Percentiles rank a stretch among this genome's conserved stretches.
phyloP scores from a whole-genome alignment of 345 rosid genomes.

The Syzygium jambos region DNA sequence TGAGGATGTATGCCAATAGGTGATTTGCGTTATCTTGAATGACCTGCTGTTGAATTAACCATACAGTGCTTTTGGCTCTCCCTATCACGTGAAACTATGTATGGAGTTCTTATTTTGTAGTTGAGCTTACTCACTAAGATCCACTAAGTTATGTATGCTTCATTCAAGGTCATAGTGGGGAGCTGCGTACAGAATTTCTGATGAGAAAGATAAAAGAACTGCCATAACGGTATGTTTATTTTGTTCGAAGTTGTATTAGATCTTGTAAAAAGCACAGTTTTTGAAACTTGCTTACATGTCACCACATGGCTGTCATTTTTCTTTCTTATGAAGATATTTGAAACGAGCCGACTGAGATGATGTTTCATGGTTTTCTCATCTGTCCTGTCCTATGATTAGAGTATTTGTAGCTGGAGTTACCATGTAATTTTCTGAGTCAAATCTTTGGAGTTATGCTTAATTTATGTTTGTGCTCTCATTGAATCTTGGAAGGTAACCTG shows the following conservation, averaged over 20 bases:
- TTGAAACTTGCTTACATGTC: background rate
- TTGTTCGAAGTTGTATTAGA: background rate
- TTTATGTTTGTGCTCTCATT: background rate
- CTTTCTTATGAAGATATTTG: background rate
- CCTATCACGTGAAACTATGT: background rate
- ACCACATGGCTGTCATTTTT: background rate
- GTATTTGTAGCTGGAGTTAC: background rate
- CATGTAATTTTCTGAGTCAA: background rate
- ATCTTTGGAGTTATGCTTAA: background rate
- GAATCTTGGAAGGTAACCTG: background rate
- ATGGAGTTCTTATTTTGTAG: background rate
- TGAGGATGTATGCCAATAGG: background rate
- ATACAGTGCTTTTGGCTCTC: background rate
- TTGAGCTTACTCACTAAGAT: background rate
- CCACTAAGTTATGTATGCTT: background rate
- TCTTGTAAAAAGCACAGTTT: background rate
- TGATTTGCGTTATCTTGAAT: background rate
- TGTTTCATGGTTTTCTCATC: background rate
- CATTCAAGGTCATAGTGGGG: constrained; percentile 71
- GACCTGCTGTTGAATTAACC: background rate
- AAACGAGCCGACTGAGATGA: background rate
- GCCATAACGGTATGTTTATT: constrained; percentile 50
- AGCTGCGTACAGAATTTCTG: constrained; percentile 74
- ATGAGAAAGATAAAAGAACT: constrained; percentile 56
- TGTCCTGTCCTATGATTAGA: background rate